Base-by-base conservation (phyloP, 1,284 basidiomycete genomes). In the Naganishia cerealis region DNA sequence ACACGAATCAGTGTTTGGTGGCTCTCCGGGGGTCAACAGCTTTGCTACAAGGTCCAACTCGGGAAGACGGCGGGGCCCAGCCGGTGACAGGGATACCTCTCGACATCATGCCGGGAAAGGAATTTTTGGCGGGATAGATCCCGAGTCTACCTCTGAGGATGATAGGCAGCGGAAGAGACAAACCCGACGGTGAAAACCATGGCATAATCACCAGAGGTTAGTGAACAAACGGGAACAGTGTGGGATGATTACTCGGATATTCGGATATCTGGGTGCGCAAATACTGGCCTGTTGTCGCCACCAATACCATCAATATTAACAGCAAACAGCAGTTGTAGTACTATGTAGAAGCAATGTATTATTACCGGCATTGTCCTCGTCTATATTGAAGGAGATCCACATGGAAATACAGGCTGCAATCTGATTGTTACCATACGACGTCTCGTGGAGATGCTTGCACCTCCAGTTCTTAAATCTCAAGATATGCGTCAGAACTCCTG, bases 1-100 rank as follows among this genome's bases (percentile, higher is more conserved):
- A 5, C 61, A 63, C 36, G 61, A 63, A 40, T 63, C 61, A 38
- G 61, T 63, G 9, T 63, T 63, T 63, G 61, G 61, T 38, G 61
- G 61, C 3, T 40, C 52, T 24, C 38, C 61, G 39, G 61, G 61
- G 12, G 16, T 63, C 33, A 63, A 63, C 38, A 63, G 61, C 26
- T 63, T 63, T 54, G 24, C 59, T 29, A 36, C 59, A 24, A 18
- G 61, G 9, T 52, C 39, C 26, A 26, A 38, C 24, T n/a, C 61
- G 0, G 50, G 46, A 24, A 40, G 50, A 26, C 36, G 50, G n/a
- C n/a, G 50, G n/a, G 61, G 61, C 10, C 24, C 21, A 10, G 40
- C 39, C 12, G 61, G 50, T 39, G 61, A 63, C 12, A 24, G 61
- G 38, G 61, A 63, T 42, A 29, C 21, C 9, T 42, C 61, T 21